Evolutionary conservation across 345 rosid genomes (phyloP).

Genomic region (Gossypium anomalum): DNA sequence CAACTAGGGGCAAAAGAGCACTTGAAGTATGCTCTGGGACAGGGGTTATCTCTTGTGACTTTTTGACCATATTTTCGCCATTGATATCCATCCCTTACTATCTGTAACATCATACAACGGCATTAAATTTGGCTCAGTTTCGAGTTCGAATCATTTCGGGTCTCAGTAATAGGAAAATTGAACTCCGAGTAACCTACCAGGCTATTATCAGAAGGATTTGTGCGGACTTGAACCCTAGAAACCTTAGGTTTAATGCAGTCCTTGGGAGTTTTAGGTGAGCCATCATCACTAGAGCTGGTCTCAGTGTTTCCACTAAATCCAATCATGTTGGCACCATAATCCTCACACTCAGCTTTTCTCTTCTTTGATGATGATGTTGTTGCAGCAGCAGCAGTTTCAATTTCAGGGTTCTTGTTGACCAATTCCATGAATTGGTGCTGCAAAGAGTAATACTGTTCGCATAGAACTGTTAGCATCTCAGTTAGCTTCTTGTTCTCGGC

Average conservation of each 20-base stretch:
- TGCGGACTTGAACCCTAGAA: conserved; percentile 37
- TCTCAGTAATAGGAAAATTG: background rate
- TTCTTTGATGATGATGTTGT: conserved; percentile 25
- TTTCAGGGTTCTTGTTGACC: conserved; percentile 21
- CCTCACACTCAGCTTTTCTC: conserved; percentile 45
- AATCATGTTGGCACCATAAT: conserved; percentile 24
- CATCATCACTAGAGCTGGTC: conserved; percentile 56
- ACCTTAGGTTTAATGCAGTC: conserved; percentile 41
- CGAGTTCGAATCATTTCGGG: background rate
- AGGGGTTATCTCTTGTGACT: conserved; percentile 92
- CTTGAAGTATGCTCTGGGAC: conserved; percentile 90
- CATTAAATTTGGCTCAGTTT: too few relatives aligned
- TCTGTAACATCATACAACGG: conserved; percentile 27
- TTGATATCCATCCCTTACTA: conserved; percentile 86
- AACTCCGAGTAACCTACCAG: conserved; percentile 36
- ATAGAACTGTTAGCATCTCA: conserved; percentile 31
- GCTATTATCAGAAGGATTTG: conserved; percentile 53
- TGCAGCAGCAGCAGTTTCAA: conserved; percentile 14
- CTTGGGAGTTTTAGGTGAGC: conserved; percentile 38
- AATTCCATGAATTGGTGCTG: conserved; percentile 32
- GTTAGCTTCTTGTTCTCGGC: conserved; percentile 52
- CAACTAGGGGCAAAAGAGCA: conserved; percentile 89
- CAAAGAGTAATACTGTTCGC: conserved; percentile 31
- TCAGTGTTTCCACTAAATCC: conserved; percentile 30
- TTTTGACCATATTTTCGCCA: conserved; percentile 99